Evolutionary conservation across 805 yeast genomes (phyloP), one percentile per base, ranked within the genome.

Genomic region (Saccharomycopsis oosterbeekiorum): DNA sequence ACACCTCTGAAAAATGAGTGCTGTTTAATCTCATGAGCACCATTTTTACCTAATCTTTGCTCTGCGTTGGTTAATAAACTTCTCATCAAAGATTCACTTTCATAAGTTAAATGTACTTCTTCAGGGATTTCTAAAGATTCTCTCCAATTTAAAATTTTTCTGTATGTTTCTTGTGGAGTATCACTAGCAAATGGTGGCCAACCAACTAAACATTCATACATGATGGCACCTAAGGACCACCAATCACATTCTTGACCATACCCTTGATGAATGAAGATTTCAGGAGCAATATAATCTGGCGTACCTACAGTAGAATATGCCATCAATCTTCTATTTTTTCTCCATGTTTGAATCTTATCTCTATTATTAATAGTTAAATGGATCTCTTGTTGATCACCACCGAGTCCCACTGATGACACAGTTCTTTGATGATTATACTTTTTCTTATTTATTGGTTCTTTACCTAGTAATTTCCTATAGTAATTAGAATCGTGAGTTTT

Each of bases 161-260:
- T 81, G 73, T 91, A 91, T 0, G 97, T 91, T 67, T 91, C 97
- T 64, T 89, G 96, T 11, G 97, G 96, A 11, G 96, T 88, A 69
- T 91, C 97, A 0, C 94, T 85, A 75, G 97, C 91, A 73, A 91
- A 91, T 56, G 97, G 97, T 29, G 97, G 97, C 96, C 97, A 91
- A 39, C 97, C 97, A 63, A 91, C 88, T 64, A 91, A 76, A 76
- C 97, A 91, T 78, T 91, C 97, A 73, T 87, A 91, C 97, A 91
- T 92, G 70, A 91, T 91, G 1, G 97, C 96, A 37, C 97, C 97
- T 55, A 91, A 75, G 9, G 96, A 88, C 97, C 97, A 91, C 97
- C 97, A 91, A 73, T 91, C 97, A 75, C 97, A 91, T 70, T 91
- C 97, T 74, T 90, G 96, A 12, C 97, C 96, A 73, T 91, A 91